Percentiles rank a stretch among this genome's conserved stretches.
Evolutionary conservation across 2,329 filamentous ascomycete species (phyloP).

Genomic region (Diaporthe citriasiana): DNA sequence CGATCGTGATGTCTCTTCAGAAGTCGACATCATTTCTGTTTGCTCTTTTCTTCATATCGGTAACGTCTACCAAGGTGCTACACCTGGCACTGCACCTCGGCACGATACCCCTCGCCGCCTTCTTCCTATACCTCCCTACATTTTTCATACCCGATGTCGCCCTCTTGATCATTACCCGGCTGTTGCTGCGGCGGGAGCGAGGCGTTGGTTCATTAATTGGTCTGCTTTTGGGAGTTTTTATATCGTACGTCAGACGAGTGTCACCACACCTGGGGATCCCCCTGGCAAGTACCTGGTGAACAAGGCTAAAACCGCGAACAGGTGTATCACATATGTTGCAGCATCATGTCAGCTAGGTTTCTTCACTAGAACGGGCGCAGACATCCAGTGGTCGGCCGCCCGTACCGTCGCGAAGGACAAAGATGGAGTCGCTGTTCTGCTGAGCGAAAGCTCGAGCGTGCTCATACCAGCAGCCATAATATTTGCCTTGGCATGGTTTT

Average conservation of each 20-base stretch:
- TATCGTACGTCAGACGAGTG: slow-evolving; percentile 18
- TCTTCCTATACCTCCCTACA: slow-evolving; percentile 30
- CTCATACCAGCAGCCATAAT: slow-evolving; percentile 22
- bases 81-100: slow-evolving; percentile 20
- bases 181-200: slow-evolving; percentile 27
- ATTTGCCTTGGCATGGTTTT: slow-evolving; percentile 22
- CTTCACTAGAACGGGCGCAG: slow-evolving; percentile 23
- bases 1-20: slow-evolving; percentile 33
- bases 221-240: slow-evolving; percentile 25
- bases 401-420: slow-evolving; percentile 20
- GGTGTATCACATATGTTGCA: slow-evolving; percentile 18
- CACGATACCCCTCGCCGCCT: slow-evolving; percentile 21
- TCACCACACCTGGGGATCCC: background rate
- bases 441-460: slow-evolving; percentile 29
- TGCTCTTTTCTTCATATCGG: slow-evolving; percentile 27
- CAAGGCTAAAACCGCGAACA: slow-evolving; percentile 14
- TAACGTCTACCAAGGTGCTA: slow-evolving; percentile 19
- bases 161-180: slow-evolving; percentile 8
- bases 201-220: slow-evolving; percentile 30
- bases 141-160: slow-evolving; percentile 24
- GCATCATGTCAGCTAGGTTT: slow-evolving; percentile 29
- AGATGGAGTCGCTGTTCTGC: slow-evolving; percentile 26
- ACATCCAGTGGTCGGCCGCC: slow-evolving; percentile 26
- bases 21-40: slow-evolving; percentile 26
- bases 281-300: background rate